A percentile compares a stretch with the other conserved stretches of the same genome.
Evolutionary conservation across 2,329 filamentous ascomycete genomes (phyloP).

Genomic region (Verticillium tricorpus): DNA sequence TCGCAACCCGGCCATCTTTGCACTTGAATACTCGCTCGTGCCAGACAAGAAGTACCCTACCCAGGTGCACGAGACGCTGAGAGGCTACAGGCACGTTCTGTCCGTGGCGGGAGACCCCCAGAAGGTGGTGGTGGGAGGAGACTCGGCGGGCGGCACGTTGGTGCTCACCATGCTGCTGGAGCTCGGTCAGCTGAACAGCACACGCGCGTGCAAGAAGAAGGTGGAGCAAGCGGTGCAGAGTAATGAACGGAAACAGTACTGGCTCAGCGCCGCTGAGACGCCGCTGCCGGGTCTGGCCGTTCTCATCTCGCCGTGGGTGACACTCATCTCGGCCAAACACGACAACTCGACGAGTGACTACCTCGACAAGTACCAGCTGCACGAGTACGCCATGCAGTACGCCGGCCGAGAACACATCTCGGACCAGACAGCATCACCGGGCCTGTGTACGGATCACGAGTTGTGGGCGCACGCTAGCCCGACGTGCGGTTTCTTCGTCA

Average conservation of each 20-base stretch:
- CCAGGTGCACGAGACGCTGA: slow-evolving; percentile 65
- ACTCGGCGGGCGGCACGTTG: slow-evolving; percentile 74
- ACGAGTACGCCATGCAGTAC: slow-evolving; percentile 68
- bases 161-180: slow-evolving; percentile 69
- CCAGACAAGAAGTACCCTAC: slow-evolving; percentile 69
- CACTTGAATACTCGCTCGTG: slow-evolving; percentile 75
- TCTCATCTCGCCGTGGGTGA: slow-evolving; percentile 78
- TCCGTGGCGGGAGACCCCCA: slow-evolving; percentile 52
- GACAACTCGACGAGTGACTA: slow-evolving; percentile 71
- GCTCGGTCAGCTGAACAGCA: slow-evolving; percentile 41
- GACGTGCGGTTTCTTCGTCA: slow-evolving; percentile 60
- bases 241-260: slow-evolving; percentile 7
- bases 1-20: slow-evolving; percentile 71
- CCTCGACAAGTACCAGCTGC: slow-evolving; percentile 61
- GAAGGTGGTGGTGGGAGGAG: slow-evolving; percentile 67
- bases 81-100: slow-evolving; percentile 68
- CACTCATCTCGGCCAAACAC: slow-evolving; percentile 64
- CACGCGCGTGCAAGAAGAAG: slow-evolving; percentile 6
- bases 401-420: slow-evolving; percentile 41
- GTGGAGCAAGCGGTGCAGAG: slow-evolving; percentile 2
- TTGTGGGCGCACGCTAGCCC: slow-evolving; percentile 68
- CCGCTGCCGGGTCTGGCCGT: slow-evolving; percentile 50
- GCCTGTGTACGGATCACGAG: slow-evolving; percentile 58
- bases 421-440: slow-evolving; percentile 53
- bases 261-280: slow-evolving; percentile 9